Evolutionary conservation across 2,329 filamentous ascomycete species (phyloP).

Genomic region (Xylaria arbuscula): DNA sequence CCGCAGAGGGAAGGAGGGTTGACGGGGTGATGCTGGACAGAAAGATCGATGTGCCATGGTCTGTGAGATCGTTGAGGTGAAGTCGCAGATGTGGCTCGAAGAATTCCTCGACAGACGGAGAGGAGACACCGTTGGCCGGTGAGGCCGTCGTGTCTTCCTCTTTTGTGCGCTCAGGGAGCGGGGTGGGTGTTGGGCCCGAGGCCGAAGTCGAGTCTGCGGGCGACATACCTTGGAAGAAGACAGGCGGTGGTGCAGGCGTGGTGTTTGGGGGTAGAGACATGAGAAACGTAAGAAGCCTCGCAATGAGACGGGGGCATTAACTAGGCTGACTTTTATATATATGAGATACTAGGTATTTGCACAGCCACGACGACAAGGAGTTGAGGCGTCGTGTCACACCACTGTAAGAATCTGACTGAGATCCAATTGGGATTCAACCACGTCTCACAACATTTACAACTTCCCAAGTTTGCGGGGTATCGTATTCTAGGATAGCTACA

Average conservation of each 20-base stretch:
- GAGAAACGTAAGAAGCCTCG: conserved; percentile 1
- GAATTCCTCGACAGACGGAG: conserved; percentile 48
- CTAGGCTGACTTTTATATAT: not conserved
- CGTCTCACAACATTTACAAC: too few species aligned
- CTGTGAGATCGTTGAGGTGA: conserved; percentile 67
- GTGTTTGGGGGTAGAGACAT: conserved; percentile 50
- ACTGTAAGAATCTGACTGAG: not conserved
- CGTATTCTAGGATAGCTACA: too few species aligned
- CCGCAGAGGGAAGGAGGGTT: conserved; percentile 69
- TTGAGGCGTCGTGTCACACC: not conserved
- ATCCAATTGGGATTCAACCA: not conserved
- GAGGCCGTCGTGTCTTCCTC: conserved; percentile 7
- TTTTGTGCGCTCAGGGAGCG: conserved; percentile 16
- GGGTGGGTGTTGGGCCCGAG: conserved; percentile 36
- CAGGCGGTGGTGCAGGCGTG: conserved; percentile 48
- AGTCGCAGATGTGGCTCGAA: conserved; percentile 67
- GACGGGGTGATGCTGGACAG: conserved; percentile 72
- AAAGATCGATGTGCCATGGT: conserved; percentile 73
- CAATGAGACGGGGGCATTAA: not conserved
- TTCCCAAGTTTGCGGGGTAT: too few species aligned
- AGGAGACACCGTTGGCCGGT: conserved; percentile 4
- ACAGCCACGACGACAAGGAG: not conserved
- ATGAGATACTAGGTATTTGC: not conserved
- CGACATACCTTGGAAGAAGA: conserved; percentile 52
- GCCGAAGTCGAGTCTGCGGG: conserved; percentile 33